Base-by-base conservation (phyloP, 1,284 basidiomycete species). In the Ceratobasidium theobromae region DNA sequence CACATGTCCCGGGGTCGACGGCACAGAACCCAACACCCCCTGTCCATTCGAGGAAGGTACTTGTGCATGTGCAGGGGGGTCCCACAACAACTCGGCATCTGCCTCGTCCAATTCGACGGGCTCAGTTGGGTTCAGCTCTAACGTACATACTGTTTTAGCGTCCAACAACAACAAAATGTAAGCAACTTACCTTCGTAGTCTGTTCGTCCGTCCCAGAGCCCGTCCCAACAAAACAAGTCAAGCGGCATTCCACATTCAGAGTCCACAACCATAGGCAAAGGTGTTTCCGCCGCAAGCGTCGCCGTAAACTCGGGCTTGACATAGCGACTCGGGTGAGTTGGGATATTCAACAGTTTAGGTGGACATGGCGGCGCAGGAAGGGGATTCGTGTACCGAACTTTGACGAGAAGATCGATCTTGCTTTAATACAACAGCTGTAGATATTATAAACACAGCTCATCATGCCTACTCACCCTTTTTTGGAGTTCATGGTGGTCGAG, bases 171-270 rank as follows among this genome's bases (percentile, higher is more conserved):
- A 45, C 18, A 11, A 21, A 45, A 11, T 45, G 18, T 11, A 11
- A 40, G 53, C 23, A 30, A 76, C 83, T 70, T 67, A 89, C 91
- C 80, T 64, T 83, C 81, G 75, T 89, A 86, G 72, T 87, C 82
- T 9, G 80, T 86, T 51, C 82, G 82, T 49, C 91, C 89, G 60
- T 90, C 87, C 91, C 93, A 93, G 18, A 93, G 77, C 35, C 86
- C 89, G 53, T 90, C 87, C 81, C 86, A 95, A 68, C 83, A 82
- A 23, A 89, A 88, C 53, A 96, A 77, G 74, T 97, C 91, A 23
- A 98, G 77, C 0, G 94, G 93, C 93, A 98, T 95, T 1, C 95
- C 95, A 73, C 89, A 88, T 75, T 98, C 95, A 1, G 91, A 89
- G 72, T 98, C 95, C 0, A 96, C 88, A 68, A 97, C 88, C 91